Evolutionary conservation across 345 rosid species (phyloP).

Genomic region (Brassica juncea): DNA sequence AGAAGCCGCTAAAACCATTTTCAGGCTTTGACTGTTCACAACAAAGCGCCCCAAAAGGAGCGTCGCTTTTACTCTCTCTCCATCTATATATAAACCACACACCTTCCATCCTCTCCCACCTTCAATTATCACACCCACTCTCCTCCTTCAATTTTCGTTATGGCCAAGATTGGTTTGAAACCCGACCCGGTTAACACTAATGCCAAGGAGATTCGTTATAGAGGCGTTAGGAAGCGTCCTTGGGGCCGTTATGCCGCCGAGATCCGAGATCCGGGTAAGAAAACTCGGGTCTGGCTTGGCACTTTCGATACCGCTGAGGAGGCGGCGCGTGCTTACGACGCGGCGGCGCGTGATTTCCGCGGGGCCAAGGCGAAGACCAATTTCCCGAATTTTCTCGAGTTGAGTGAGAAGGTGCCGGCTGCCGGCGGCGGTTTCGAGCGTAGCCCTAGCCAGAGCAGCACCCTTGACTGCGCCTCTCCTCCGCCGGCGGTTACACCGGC

Average conservation of each 20-base stretch:
- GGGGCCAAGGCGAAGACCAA: constrained; percentile 88
- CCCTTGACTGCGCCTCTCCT: constrained; percentile 74
- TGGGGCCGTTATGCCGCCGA: constrained; percentile 98
- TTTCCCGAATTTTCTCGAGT: constrained; percentile 65
- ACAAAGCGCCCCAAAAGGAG: constrained; percentile 55
- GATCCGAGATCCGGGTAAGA: constrained; percentile 94
- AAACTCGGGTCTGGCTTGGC: constrained; percentile 91
- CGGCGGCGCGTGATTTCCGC: constrained; percentile 84
- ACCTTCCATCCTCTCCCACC: constrained; percentile 11
- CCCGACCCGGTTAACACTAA: constrained; percentile 28
- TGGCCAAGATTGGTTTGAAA: constrained; percentile 40
- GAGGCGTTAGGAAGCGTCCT: constrained; percentile 90
- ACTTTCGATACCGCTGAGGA: constrained; percentile 88
- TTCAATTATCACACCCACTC: constrained; percentile 32
- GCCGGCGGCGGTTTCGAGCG: constrained; percentile 33
- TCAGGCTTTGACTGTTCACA: constrained; percentile 52
- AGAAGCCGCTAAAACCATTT: constrained; percentile 49
- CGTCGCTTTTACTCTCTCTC: constrained; percentile 46
- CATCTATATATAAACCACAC: constrained; percentile 22
- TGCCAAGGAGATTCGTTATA: constrained; percentile 65
- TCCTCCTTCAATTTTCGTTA: neutral
- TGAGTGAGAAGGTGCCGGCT: constrained; percentile 24
- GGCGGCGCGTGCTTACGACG: constrained; percentile 91
- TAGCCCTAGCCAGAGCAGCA: constrained; percentile 87
- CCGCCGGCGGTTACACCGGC: constrained; percentile 28